Conservation (phyloP, 495 filamentous ascomycete genomes). For the Apodospora peruviana region DNA sequence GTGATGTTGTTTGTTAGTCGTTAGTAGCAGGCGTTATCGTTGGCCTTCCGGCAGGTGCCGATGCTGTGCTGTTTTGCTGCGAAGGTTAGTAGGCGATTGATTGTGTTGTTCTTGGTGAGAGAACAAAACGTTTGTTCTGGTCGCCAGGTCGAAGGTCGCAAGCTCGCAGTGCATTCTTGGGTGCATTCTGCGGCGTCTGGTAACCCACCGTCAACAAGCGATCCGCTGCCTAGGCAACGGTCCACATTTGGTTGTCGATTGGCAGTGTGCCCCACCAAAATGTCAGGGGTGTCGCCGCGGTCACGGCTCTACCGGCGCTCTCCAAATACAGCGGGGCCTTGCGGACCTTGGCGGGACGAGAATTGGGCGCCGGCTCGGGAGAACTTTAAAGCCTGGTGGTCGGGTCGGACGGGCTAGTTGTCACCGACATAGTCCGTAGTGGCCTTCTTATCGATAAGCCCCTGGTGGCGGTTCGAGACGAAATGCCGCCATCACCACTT, state of each 20-base stretch:
- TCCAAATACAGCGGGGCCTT: too few relatives aligned
- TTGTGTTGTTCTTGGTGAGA: background rate
- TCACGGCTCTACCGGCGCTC: too few relatives aligned
- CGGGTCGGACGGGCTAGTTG: too few relatives aligned
- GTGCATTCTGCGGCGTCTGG: too few relatives aligned
- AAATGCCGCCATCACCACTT: too few relatives aligned
- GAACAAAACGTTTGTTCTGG: background rate
- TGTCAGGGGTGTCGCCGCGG: conserved; percentile 3
- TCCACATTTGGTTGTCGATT: conserved; percentile 3
- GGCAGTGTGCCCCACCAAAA: conserved; percentile 12
- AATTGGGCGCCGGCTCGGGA: too few relatives aligned
- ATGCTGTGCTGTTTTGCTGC: conserved; percentile 8
- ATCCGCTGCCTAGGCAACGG: conserved; percentile 23
- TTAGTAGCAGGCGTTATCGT: background rate
- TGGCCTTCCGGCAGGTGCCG: background rate
- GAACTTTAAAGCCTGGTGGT: too few relatives aligned
- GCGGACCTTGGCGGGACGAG: too few relatives aligned
- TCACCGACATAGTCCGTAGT: too few relatives aligned
- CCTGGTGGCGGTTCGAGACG: too few relatives aligned
- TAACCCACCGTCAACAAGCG: conserved; percentile 14
- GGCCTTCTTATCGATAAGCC: too few relatives aligned
- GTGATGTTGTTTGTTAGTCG: conserved; percentile 7
- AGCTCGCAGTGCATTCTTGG: background rate
- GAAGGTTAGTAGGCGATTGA: background rate
- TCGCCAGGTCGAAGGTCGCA: background rate